Evolutionary conservation across 768 basidiomycete genomes (phyloP).

Genomic region (Auriscalpium vulgare): DNA sequence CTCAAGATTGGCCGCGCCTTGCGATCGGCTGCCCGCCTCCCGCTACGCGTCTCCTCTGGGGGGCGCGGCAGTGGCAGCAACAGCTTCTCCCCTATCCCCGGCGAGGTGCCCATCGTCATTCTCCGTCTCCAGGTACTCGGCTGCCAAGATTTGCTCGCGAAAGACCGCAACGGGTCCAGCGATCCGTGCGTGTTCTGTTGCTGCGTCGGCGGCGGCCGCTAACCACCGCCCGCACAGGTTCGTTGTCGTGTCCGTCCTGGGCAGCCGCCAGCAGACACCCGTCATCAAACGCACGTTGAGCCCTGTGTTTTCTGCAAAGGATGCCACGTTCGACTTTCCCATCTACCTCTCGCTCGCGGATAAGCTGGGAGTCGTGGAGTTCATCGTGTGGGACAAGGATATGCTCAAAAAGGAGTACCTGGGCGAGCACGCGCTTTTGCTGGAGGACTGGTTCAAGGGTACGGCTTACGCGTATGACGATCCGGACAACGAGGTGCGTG

Average conservation of each 20-base stretch:
- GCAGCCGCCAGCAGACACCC: slow-evolving; percentile 59
- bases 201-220: neutral
- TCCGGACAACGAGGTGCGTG: slow-evolving; percentile 57
- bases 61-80: slow-evolving; percentile 31
- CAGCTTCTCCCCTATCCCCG: slow-evolving; percentile 37
- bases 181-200: slow-evolving; percentile 55
- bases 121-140: slow-evolving; percentile 62
- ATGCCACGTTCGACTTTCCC: slow-evolving; percentile 87
- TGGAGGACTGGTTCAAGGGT: slow-evolving; percentile 77
- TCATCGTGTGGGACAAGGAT: slow-evolving; percentile 94
- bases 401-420: slow-evolving; percentile 86
- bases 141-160: slow-evolving; percentile 53
- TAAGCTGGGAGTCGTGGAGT: slow-evolving; percentile 65
- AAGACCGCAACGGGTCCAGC: slow-evolving; percentile 60
- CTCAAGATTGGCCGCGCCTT: slow-evolving; percentile 53
- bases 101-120: slow-evolving; percentile 59
- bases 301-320: slow-evolving; percentile 55
- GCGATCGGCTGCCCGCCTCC: slow-evolving; percentile 50
- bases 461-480: slow-evolving; percentile 50
- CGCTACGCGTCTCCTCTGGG: slow-evolving; percentile 37
- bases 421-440: slow-evolving; percentile 71
- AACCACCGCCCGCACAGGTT: slow-evolving; percentile 36
- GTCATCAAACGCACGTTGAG: slow-evolving; percentile 66
- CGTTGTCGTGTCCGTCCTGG: slow-evolving; percentile 58
- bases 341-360: slow-evolving; percentile 72